These are phyloP conservation scores for Tricholoma hemisulphureum DNA, from an alignment of 768 basidiomycete species.

Conservation along the genomic window DNA sequence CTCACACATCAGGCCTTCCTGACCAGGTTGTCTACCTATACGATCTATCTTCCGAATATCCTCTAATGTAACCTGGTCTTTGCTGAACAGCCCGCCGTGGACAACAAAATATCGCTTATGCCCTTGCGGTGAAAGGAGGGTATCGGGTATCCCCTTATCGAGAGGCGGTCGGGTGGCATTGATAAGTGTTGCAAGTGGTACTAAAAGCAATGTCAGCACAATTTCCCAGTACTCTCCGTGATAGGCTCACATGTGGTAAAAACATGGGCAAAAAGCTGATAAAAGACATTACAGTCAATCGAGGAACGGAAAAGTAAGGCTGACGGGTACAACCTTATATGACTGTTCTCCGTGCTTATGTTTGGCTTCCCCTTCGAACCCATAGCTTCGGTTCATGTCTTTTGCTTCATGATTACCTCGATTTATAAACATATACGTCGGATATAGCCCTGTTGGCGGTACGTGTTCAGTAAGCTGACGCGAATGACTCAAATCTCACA, in stretches of 20 bases:
- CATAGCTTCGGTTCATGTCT: conserved; percentile 95
- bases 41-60: conserved; percentile 88
- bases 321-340: conserved; percentile 61
- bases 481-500: conserved; percentile 56
- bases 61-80: conserved; percentile 91
- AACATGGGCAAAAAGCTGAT: conserved; percentile 85
- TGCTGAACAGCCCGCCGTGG: conserved; percentile 95
- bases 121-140: conserved; percentile 82
- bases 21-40: conserved; percentile 87
- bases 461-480: conserved; percentile 2
- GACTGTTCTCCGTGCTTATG: conserved; percentile 96
- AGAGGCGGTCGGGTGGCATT: conserved; percentile 64
- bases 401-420: conserved; percentile 96
- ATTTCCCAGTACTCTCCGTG: neutral
- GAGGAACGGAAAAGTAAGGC: conserved; percentile 1
- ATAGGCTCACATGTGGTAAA: conserved; percentile 77
- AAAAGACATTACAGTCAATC: neutral
- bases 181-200: conserved; percentile 87
- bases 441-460: conserved; percentile 76
- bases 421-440: conserved; percentile 87
- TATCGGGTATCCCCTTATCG: conserved; percentile 35
- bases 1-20: conserved; percentile 94
- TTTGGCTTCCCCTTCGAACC: conserved; percentile 94
- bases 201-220: conserved; percentile 37
- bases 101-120: conserved; percentile 90